These are phyloP conservation scores for Helicosporidium sp. DNA, from an alignment of 139 green algal species.

Conservation along the genomic window DNA sequence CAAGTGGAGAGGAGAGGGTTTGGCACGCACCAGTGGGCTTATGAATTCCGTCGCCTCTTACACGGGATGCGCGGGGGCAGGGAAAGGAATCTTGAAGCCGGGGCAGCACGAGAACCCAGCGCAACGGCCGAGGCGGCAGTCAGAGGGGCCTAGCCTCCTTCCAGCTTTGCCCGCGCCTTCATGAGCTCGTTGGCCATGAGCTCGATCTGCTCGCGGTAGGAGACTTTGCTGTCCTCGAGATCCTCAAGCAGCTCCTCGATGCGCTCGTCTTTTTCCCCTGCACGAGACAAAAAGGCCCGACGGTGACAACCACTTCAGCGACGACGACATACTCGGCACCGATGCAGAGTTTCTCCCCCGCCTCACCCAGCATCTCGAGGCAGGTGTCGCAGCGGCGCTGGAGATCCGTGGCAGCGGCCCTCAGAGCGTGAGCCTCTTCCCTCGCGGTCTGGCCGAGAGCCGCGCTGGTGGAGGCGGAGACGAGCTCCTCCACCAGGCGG, in stretches of 20 bases:
- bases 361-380: constrained; percentile 71
- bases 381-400: constrained; percentile 36
- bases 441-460: constrained; percentile 18
- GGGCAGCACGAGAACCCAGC: neutral
- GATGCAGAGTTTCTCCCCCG: neutral
- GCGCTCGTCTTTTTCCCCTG: constrained; percentile 47
- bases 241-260: constrained; percentile 71
- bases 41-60: neutral
- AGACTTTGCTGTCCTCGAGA: constrained; percentile 57
- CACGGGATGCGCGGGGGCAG: neutral
- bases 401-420: constrained; percentile 9
- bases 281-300: neutral
- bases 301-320: too few relatives aligned
- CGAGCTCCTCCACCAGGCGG: constrained; percentile 63
- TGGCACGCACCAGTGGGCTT: too few relatives aligned
- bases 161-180: neutral
- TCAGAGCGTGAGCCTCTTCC: constrained; percentile 4
- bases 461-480: constrained; percentile 26
- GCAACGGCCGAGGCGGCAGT: too few relatives aligned
- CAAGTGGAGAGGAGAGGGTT: too few relatives aligned
- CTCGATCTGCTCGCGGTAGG: constrained; percentile 74
- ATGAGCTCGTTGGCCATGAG: constrained; percentile 27
- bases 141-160: neutral
- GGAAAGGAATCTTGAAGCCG: neutral
- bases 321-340: too few relatives aligned